Evolutionary conservation across 805 yeast species (phyloP).

Genomic region (Yamadazyma akitaensis): DNA sequence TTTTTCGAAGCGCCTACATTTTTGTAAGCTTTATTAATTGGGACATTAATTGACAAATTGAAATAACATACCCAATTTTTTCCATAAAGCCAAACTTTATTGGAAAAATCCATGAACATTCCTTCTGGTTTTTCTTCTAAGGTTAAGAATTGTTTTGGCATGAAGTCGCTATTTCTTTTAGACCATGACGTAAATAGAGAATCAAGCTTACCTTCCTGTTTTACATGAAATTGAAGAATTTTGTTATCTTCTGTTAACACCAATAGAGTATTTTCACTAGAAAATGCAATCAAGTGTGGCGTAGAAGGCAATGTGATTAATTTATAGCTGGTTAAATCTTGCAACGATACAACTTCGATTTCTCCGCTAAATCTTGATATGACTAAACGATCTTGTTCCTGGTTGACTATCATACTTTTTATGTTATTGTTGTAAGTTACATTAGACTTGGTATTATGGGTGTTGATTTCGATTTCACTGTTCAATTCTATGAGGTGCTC

Average conservation of each 20-base stretch:
- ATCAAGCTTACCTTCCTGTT: conserved; percentile 7
- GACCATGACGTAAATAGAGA: conserved; percentile 73
- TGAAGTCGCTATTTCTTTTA: conserved; percentile 63
- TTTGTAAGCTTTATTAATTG: conserved; percentile 35
- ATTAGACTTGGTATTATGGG: conserved; percentile 11
- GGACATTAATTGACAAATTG: conserved; percentile 58
- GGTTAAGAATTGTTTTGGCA: conserved; percentile 62
- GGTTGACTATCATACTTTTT: conserved; percentile 49
- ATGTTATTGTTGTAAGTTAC: conserved; percentile 48
- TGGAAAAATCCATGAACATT: conserved; percentile 46
- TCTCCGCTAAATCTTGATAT: conserved; percentile 64
- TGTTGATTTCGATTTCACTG: conserved; percentile 37
- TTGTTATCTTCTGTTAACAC: conserved; percentile 73
- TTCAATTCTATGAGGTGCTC: conserved; percentile 34
- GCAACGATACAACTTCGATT: conserved; percentile 48
- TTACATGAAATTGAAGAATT: conserved; percentile 61
- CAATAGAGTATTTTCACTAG: conserved; percentile 49
- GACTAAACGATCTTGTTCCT: conserved; percentile 45
- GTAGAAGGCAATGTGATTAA: conserved; percentile 58
- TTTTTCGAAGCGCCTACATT: conserved; percentile 31
- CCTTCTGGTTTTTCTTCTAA: conserved; percentile 72
- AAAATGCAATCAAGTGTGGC: conserved; percentile 61
- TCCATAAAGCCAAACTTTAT: conserved; percentile 79
- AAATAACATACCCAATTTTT: conserved; percentile 75
- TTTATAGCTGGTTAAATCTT: conserved; percentile 26